Conservation (phyloP, 768 basidiomycete genomes). For the Auricularia auricula-judae region DNA sequence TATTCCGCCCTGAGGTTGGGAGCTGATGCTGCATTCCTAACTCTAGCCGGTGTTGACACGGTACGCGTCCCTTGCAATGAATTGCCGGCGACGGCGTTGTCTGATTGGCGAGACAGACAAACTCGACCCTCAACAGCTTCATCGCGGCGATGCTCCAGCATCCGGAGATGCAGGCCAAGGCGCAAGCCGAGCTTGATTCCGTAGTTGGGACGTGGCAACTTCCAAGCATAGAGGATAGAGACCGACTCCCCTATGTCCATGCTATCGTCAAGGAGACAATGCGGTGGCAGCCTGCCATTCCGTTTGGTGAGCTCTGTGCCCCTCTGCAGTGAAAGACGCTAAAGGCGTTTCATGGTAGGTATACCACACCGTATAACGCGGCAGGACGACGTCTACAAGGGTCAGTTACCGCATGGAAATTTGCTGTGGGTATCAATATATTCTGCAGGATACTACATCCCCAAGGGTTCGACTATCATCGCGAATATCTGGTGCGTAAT, state of each 20-base stretch:
- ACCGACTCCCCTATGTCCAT: constrained; percentile 17
- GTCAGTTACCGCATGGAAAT: background rate
- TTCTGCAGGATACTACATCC: background rate
- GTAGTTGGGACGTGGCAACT: background rate
- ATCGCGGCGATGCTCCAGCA: background rate
- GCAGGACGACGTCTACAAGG: background rate
- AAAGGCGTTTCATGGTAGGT: background rate
- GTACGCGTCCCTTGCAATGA: background rate
- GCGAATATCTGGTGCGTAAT: background rate
- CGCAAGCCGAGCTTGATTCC: background rate
- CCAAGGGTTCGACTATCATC: background rate
- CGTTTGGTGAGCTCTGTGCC: background rate
- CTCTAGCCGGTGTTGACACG: background rate
- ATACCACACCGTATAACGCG: background rate
- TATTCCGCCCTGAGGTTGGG: no score
- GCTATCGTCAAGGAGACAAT: constrained; percentile 16
- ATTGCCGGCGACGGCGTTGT: background rate
- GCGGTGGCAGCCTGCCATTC: constrained; percentile 16
- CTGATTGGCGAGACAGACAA: background rate
- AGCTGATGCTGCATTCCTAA: no score
- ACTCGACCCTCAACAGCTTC: background rate
- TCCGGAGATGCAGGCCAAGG: background rate
- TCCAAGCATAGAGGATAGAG: constrained; percentile 9
- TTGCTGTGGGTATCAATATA: background rate
- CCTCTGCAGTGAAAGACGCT: background rate